phyloP scores from a whole-genome alignment of 2,329 filamentous ascomycete genomes.

The Sporothrix humicola region DNA sequence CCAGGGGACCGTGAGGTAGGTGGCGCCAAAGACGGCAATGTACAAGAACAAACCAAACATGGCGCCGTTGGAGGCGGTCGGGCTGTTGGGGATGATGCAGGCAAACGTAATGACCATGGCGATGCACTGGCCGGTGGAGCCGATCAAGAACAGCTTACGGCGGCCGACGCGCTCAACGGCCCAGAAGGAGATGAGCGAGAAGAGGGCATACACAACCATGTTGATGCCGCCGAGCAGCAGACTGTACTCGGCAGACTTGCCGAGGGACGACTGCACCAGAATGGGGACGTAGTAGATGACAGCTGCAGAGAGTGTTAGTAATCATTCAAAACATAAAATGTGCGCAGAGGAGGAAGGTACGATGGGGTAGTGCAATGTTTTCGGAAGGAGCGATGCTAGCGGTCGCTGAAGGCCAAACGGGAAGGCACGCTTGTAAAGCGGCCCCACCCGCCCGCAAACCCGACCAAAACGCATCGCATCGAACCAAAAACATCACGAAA shows the following conservation, averaged over 20 bases:
- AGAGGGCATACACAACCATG: constrained; percentile 63
- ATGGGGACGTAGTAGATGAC: constrained; percentile 68
- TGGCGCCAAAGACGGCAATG: constrained; percentile 62
- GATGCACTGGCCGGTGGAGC: constrained; percentile 64
- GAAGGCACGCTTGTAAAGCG: no score
- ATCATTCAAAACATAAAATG: no score
- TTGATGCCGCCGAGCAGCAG: constrained; percentile 62
- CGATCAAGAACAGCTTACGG: constrained; percentile 67
- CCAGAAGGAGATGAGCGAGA: constrained; percentile 58
- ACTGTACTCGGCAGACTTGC: constrained; percentile 52
- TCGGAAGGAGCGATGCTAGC: no score
- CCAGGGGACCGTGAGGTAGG: constrained; percentile 66
- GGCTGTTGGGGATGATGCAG: constrained; percentile 40
- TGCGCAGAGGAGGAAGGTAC: no score
- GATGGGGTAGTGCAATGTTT: no score
- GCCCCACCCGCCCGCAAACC: no score
- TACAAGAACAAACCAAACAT: constrained; percentile 65
- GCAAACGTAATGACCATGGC: constrained; percentile 61
- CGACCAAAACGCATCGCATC: no score
- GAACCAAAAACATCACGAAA: no score
- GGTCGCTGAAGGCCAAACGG: no score
- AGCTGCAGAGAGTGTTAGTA: constrained; percentile 52
- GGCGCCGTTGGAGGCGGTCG: constrained; percentile 45
- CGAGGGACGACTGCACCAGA: constrained; percentile 56
- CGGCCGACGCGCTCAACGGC: constrained; percentile 57